Base-by-base conservation (phyloP, 306 rosid genomes). In the Rosa rugosa region DNA sequence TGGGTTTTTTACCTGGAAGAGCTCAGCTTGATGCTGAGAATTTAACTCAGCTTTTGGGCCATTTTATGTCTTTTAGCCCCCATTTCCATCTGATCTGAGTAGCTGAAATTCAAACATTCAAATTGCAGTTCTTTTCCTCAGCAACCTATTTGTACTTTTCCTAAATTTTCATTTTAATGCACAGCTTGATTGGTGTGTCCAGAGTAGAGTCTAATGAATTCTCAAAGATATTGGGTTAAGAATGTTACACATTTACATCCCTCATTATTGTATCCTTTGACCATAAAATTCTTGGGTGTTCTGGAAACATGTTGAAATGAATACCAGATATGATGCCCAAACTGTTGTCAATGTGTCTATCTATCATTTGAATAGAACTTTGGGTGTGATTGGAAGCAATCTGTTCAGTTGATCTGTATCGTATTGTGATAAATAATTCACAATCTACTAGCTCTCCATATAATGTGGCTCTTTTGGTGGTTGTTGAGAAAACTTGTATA, bases 11-110 rank as follows among this genome's bases (percentile, higher is more conserved):
- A 6, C 4, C 20, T 36, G 5, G 11, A n/a, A 11, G 18, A 57
- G n/a, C 71, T 69, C 40, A 51, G 50, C 8, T 41, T 65, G 41
- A 50, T 45, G 25, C 16, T n/a, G 69, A 31, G 44, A 65, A 53
- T 59, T 73, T 36, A 23, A 75, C 75, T 77, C 25, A 40, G 46
- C 5, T 82, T 66, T 5, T 38, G 23, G 75, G 64, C 31, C 0
- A 36, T 45, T 45, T 14, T 45, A 40, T 16, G 59, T 36, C 14
- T 63, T 41, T 49, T 54, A 25, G 23, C 51, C 23, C 57, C 67
- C 54, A 31, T 41, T 44, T 74, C 27, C 11, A 8, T 42, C 69
- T 74, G 51, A 82, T 45, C 25, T 31, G 59, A 18, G 42, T 57
- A 45, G 36, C 56, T 45, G 17, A 36, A 75, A 59, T 8, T 75